A percentile compares a stretch with the other conserved stretches of the same genome.
phyloP scores from a whole-genome alignment of 352 stramenopile genomes.

The Phytophthora macrochlamydospora region DNA sequence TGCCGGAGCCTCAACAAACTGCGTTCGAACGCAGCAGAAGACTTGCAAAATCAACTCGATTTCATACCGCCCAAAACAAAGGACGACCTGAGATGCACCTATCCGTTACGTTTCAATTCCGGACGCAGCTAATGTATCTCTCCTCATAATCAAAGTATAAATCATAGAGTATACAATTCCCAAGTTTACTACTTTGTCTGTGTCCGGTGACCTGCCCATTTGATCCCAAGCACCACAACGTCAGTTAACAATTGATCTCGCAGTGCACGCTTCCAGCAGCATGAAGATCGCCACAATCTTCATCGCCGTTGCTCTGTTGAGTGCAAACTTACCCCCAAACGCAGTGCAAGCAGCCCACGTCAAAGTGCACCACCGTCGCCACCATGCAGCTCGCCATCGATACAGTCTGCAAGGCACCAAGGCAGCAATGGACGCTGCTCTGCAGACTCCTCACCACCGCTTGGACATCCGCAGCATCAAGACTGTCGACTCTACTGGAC shows the following conservation, averaged over 20 bases:
- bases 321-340: conserved; percentile 4
- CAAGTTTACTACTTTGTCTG: neutral
- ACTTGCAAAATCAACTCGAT: too few species aligned
- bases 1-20: too few species aligned
- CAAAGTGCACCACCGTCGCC: conserved; percentile 13
- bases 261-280: neutral
- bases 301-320: conserved; percentile 3
- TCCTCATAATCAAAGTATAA: too few species aligned
- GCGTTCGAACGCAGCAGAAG: too few species aligned
- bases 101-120: neutral
- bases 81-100: neutral
- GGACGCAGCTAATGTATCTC: neutral
- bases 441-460: conserved; percentile 14
- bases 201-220: neutral
- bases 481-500: conserved; percentile 6
- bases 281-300: conserved; percentile 25
- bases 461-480: conserved; percentile 45
- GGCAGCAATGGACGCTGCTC: conserved; percentile 29
- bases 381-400: conserved; percentile 26
- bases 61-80: neutral
- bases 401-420: conserved; percentile 43
- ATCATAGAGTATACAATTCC: neutral
- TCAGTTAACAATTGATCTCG: conserved; percentile 1
- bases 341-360: conserved; percentile 2
- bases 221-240: neutral